Evolutionary conservation across 176 grass and related monocot genomes (phyloP), one percentile per base, ranked within the genome.

Genomic region (Typha latifolia): DNA sequence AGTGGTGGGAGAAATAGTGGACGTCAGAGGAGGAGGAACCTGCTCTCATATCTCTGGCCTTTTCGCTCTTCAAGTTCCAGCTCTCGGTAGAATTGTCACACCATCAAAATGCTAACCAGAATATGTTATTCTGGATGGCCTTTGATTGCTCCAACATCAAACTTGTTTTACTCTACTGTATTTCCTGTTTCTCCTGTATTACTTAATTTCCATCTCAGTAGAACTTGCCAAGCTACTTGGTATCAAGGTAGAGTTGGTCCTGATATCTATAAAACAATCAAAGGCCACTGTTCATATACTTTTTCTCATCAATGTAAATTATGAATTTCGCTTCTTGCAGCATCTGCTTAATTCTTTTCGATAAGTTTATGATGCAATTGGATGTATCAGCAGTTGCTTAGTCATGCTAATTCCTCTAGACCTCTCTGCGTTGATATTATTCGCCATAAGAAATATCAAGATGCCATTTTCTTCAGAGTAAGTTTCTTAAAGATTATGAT

Each of bases 31-130:
- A 84, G 80, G 67, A 86, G 87, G 80, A 91, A 82, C 57, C 62
- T 66, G 0, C 88, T 96, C 34, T 96, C 87, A 2, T 91, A 75
- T 74, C 66, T 88, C 26, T 91, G 92, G 87, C 92, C 87, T 71
- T 91, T 88, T 63, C 84, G 85, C 48, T 84, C 87, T 51, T 96
- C 91, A 29, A 96, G 74, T 68, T 86, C 88, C 48, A 80, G 75
- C 62, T 87, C 91, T 80, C 81, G 32, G 51, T 85, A 83, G 82
- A 74, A 72, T 80, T 76, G 64, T 61, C n/a, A 34, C n/a, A 9
- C 6, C 53, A 3, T 8, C n/a, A 14, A 59, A 59, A 18, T 8
- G 15, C 15, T 18, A 9, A 57, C 15, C 52, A 18, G 15, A 5
- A 2, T 18, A 20, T 15, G 52, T 57, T 57, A 57, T 57, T 57